Evolutionary conservation across 495 filamentous ascomycete species (phyloP).

Genomic region (Daldinia concentrica): DNA sequence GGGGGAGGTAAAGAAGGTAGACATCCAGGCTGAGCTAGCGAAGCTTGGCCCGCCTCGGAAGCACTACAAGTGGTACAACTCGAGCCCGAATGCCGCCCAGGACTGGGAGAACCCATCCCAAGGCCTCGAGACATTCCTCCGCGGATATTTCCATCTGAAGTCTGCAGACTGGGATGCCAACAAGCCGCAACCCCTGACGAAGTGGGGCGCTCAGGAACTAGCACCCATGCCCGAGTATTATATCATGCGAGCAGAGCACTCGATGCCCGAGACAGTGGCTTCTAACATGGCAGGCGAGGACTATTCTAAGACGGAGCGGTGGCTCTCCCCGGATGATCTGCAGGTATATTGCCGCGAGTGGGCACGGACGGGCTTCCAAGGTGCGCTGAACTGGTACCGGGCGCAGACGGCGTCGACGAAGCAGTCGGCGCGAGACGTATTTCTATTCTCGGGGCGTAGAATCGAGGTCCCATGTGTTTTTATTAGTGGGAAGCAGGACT

Average conservation of each 20-base stretch:
- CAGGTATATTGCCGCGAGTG: conserved; percentile 69
- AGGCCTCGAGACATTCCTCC: conserved; percentile 66
- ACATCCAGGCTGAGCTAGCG: conserved; percentile 66
- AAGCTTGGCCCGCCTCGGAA: conserved; percentile 63
- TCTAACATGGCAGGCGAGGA: conserved; percentile 63
- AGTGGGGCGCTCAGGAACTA: conserved; percentile 65
- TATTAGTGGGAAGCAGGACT: conserved; percentile 68
- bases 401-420: conserved; percentile 60
- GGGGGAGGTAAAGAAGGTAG: conserved; percentile 34
- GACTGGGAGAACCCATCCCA: conserved; percentile 67
- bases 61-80: conserved; percentile 78
- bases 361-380: conserved; percentile 73
- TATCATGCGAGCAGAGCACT: conserved; percentile 67
- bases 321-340: conserved; percentile 67
- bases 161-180: conserved; percentile 68
- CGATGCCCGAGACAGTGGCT: conserved; percentile 67
- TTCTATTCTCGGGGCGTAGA: conserved; percentile 68
- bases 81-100: conserved; percentile 59
- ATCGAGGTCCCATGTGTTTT: conserved; percentile 70
- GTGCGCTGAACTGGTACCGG: conserved; percentile 76
- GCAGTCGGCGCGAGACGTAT: conserved; percentile 59
- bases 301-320: conserved; percentile 46
- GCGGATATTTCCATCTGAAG: conserved; percentile 76
- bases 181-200: conserved; percentile 59
- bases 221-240: conserved; percentile 72